Conservation (phyloP, 2,329 filamentous ascomycete species). For the Verticillium albo-atrum region DNA sequence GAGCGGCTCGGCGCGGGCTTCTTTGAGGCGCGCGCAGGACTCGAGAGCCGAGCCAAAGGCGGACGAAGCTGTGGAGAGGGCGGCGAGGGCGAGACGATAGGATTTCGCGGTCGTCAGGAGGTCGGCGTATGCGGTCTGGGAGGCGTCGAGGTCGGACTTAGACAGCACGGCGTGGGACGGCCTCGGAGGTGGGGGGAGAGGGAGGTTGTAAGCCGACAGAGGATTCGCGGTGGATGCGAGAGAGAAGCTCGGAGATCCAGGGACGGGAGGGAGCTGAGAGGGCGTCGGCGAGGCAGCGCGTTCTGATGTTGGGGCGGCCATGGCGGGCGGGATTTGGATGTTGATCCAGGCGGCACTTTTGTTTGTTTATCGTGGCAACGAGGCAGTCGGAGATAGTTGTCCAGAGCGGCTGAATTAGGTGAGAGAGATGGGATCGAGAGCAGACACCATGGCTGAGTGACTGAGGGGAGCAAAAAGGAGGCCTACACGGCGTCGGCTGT, state of each 20-base stretch:
- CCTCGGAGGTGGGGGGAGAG: conserved; percentile 55
- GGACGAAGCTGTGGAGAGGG: conserved; percentile 57
- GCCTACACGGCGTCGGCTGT: neutral
- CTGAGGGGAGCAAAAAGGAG: no score
- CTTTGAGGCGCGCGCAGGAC: conserved; percentile 63
- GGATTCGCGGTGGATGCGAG: conserved; percentile 59
- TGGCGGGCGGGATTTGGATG: conserved; percentile 9
- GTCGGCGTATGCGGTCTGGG: conserved; percentile 58
- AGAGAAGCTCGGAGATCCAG: conserved; percentile 59
- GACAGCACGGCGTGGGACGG: conserved; percentile 56
- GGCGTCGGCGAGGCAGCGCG: conserved; percentile 45
- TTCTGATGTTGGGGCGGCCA: conserved; percentile 26
- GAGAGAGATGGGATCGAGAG: neutral
- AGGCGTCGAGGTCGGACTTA: conserved; percentile 58
- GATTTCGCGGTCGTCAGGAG: conserved; percentile 58
- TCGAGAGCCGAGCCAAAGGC: conserved; percentile 62
- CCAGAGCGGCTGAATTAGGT: neutral
- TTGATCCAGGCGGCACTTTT: neutral
- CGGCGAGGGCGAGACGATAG: conserved; percentile 58
- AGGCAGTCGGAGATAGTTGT: neutral
- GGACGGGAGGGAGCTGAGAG: conserved; percentile 56
- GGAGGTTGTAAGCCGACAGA: conserved; percentile 53
- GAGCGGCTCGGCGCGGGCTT: conserved; percentile 57
- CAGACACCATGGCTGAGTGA: neutral
- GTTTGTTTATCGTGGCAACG: neutral